These are phyloP conservation scores for Asterophora parasitica DNA, from an alignment of 768 basidiomycete species.

Conservation along the genomic window DNA sequence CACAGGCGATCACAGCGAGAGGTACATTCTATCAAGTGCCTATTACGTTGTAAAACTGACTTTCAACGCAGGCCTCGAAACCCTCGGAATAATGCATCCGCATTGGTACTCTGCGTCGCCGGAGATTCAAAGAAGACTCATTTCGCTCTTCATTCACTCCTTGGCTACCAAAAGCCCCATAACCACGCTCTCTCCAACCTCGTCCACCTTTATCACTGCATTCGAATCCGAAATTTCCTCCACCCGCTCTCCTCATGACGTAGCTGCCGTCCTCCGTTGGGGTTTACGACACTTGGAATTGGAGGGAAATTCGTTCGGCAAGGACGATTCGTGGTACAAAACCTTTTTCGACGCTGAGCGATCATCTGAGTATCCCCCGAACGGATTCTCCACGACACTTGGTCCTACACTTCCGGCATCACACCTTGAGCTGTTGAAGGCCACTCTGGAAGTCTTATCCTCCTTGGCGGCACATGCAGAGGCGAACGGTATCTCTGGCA, in stretches of 20 bases:
- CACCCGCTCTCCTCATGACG: constrained; percentile 67
- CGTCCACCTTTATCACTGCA: constrained; percentile 39
- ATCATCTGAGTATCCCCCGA: constrained; percentile 51
- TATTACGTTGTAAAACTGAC: constrained; percentile 9
- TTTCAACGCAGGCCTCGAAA: constrained; percentile 58
- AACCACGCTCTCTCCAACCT: constrained; percentile 47
- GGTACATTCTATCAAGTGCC: constrained; percentile 38
- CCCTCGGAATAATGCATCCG: constrained; percentile 80
- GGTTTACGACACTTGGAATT: constrained; percentile 69
- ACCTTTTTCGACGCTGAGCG: constrained; percentile 59
- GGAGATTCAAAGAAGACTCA: constrained; percentile 59
- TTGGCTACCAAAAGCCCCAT: constrained; percentile 42
- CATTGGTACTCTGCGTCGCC: constrained; percentile 78
- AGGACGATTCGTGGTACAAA: constrained; percentile 62
- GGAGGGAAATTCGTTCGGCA: constrained; percentile 56
- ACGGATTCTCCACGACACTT: constrained; percentile 58
- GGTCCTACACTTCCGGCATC: constrained; percentile 53
- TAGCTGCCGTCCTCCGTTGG: constrained; percentile 80
- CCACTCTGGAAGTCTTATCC: constrained; percentile 58
- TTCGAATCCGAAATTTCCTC: constrained; percentile 65
- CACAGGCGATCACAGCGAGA: constrained; percentile 57
- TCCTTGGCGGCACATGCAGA: constrained; percentile 71
- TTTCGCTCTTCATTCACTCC: constrained; percentile 69
- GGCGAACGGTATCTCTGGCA: constrained; percentile 68
- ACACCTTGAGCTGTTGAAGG: constrained; percentile 54